Percentiles rank a stretch among this genome's conserved stretches.
Evolutionary conservation across 176 grass and related monocot species (phyloP).

Genomic region (Pontederia paniculata): DNA sequence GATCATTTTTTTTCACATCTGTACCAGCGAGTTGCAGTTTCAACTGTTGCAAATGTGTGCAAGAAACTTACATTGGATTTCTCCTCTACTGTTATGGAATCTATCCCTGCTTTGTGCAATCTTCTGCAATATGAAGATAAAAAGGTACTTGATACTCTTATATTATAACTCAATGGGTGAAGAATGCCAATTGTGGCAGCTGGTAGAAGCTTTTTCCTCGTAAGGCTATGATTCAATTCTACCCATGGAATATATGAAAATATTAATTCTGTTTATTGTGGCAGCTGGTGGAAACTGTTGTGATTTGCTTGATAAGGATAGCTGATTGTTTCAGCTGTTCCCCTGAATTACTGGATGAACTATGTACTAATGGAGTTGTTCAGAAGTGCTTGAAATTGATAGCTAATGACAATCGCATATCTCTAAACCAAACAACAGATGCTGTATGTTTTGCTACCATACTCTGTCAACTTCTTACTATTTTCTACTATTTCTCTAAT

Average conservation of each 20-base stretch:
- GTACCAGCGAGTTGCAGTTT: constrained; percentile 65
- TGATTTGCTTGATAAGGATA: constrained; percentile 60
- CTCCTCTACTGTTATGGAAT: constrained; percentile 60
- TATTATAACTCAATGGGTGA: neutral
- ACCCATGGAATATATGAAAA: too few relatives aligned
- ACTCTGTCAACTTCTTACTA: neutral
- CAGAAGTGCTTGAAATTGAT: constrained; percentile 61
- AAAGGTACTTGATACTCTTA: constrained; percentile 30
- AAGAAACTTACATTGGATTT: constrained; percentile 53
- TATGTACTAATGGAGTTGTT: constrained; percentile 54
- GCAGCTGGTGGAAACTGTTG: constrained; percentile 74
- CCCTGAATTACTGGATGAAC: constrained; percentile 57
- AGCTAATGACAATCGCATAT: constrained; percentile 30
- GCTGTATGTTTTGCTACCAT: constrained; percentile 62
- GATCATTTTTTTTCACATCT: constrained; percentile 12
- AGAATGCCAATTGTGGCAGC: constrained; percentile 22
- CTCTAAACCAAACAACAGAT: constrained; percentile 44
- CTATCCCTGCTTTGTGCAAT: constrained; percentile 53
- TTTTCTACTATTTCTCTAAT: neutral
- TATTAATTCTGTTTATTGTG: constrained; percentile 8
- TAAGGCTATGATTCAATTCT: too few relatives aligned
- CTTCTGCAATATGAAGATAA: constrained; percentile 64
- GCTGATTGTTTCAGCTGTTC: constrained; percentile 55
- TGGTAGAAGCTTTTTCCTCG: constrained; percentile 48
- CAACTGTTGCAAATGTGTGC: constrained; percentile 64